A percentile compares a stretch with the other conserved stretches of the same genome.
These are phyloP conservation scores for Silene latifolia DNA, from an alignment of 148 eudicot species.

Conservation along the genomic window DNA sequence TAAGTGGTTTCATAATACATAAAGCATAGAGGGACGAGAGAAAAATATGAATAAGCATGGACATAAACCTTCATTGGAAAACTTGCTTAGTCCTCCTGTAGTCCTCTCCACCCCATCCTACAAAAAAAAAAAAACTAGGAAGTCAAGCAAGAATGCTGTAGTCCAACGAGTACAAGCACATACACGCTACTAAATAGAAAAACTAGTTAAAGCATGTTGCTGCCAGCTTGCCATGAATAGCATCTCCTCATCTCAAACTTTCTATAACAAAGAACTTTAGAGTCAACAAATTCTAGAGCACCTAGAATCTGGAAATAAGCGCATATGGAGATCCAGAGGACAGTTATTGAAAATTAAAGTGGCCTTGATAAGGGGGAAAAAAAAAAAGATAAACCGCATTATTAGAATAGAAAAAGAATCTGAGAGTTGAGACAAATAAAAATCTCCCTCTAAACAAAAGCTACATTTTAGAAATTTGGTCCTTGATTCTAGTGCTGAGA, in stretches of 20 bases:
- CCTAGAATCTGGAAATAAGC: neutral
- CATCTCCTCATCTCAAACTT: neutral
- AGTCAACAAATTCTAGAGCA: neutral
- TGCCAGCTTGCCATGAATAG: neutral
- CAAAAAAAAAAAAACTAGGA: slow-evolving; percentile 17
- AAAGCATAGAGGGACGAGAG: neutral
- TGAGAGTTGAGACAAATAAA: neutral
- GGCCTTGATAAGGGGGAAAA: neutral
- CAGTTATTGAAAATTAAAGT: neutral
- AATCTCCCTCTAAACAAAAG: neutral
- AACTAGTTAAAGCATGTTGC: neutral
- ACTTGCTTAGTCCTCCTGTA: slow-evolving; percentile 17
- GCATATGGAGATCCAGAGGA: neutral
- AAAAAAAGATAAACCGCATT: neutral
- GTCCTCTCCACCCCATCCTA: slow-evolving; percentile 36
- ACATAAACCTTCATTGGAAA: slow-evolving; percentile 39
- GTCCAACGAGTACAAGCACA: neutral
- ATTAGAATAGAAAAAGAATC: neutral
- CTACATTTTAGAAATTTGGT: neutral
- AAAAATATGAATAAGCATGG: slow-evolving; percentile 11
- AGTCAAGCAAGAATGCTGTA: neutral
- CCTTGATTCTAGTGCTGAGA: neutral
- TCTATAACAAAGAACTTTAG: neutral
- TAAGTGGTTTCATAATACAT: slow-evolving; percentile 22
- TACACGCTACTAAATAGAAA: neutral